Evolutionary conservation across 1,139 yeast genomes (phyloP).

Genomic region (Taphrina communis): DNA sequence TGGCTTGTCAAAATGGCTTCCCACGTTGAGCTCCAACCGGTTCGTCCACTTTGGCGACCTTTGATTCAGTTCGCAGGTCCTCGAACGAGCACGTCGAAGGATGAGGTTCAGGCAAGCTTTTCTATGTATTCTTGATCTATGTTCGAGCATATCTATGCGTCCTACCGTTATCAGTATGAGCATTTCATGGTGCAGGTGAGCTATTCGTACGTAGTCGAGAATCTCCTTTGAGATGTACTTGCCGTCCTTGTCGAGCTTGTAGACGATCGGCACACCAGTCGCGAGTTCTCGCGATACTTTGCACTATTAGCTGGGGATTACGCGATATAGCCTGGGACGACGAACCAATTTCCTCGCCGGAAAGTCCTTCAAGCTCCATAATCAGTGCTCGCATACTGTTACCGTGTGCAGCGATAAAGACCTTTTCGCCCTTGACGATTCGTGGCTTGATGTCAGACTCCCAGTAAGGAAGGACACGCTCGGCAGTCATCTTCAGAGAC

Average conservation of each 20-base stretch:
- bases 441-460: slow-evolving; percentile 89
- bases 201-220: slow-evolving; percentile 37
- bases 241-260: slow-evolving; percentile 78
- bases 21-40: neutral
- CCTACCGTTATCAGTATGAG: neutral
- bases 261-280: slow-evolving; percentile 98
- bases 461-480: slow-evolving; percentile 98
- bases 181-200: neutral
- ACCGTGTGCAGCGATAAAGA: slow-evolving; percentile 95
- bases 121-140: neutral
- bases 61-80: neutral
- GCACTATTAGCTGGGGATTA: neutral
- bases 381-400: slow-evolving; percentile 97
- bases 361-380: slow-evolving; percentile 92
- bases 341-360: slow-evolving; percentile 90
- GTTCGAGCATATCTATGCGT: neutral
- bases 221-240: slow-evolving; percentile 43
- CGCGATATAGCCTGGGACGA: slow-evolving; percentile 65
- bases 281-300: slow-evolving; percentile 55
- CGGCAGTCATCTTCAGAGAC: slow-evolving; percentile 92
- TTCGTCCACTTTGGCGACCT: neutral
- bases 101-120: neutral
- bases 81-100: no score
- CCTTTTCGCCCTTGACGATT: slow-evolving; percentile 85
- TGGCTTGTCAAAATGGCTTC: neutral